These are phyloP conservation scores for Morella rubra DNA, from an alignment of 306 rosid genomes.

Conservation along the genomic window DNA sequence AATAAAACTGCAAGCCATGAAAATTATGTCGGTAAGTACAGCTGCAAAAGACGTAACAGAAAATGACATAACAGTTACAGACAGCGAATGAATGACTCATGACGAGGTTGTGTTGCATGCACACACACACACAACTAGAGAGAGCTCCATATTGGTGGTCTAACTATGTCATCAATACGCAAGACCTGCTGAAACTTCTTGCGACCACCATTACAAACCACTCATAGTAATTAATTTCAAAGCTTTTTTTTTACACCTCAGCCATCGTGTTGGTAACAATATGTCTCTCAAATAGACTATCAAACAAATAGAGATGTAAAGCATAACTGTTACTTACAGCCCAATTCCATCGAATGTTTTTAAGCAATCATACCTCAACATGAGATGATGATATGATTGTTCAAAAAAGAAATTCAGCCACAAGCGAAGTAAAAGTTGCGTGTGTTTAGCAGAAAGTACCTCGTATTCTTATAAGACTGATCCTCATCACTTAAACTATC, in stretches of 20 bases:
- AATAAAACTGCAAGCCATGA: conserved; percentile 43
- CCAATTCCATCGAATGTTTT: neutral
- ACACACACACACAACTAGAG: neutral
- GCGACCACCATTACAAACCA: neutral
- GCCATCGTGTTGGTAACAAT: neutral
- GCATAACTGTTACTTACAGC: neutral
- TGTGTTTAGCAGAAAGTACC: conserved; percentile 42
- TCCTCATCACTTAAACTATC: conserved; percentile 66
- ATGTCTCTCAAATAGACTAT: neutral
- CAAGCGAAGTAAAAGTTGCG: conserved; percentile 2
- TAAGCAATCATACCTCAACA: conserved; percentile 3
- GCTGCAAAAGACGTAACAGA: conserved; percentile 9
- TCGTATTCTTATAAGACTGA: conserved; percentile 46
- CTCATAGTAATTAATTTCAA: neutral
- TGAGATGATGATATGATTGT: neutral
- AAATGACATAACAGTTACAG: conserved; percentile 5
- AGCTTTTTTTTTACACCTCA: neutral
- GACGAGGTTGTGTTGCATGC: neutral
- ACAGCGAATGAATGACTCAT: neutral
- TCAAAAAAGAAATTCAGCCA: conserved; percentile 6
- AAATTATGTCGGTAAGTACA: conserved; percentile 11
- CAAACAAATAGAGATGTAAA: neutral
- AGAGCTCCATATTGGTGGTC: neutral
- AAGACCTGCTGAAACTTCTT: neutral
- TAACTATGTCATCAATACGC: neutral